Conservation (phyloP, 768 basidiomycete species). For the Rubroboletus satanas region DNA sequence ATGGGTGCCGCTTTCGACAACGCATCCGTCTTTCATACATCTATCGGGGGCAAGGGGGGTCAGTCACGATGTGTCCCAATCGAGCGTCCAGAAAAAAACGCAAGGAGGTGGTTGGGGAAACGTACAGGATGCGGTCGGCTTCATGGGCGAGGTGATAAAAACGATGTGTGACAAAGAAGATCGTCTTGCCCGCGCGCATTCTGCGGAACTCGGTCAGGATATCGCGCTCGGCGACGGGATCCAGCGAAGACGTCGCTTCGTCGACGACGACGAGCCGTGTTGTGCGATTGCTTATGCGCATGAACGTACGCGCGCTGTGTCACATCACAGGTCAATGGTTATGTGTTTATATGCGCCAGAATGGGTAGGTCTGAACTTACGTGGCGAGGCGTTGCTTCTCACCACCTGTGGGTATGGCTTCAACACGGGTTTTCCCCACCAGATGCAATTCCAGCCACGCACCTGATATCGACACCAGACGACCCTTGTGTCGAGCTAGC, state of each 20-base stretch:
- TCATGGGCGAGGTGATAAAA: constrained; percentile 47
- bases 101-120: background rate
- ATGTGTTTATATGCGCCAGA: background rate
- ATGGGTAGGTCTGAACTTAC: constrained; percentile 30
- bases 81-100: background rate
- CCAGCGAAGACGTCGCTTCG: constrained; percentile 56
- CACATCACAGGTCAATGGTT: background rate
- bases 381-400: constrained; percentile 49
- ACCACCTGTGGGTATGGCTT: constrained; percentile 27
- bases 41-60: constrained; percentile 15
- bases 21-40: constrained; percentile 31
- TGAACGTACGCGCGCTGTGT: constrained; percentile 44
- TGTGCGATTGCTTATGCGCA: constrained; percentile 31
- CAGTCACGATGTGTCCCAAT: background rate
- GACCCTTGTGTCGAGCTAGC: constrained; percentile 23
- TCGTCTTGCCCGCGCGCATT: constrained; percentile 44
- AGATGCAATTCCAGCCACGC: background rate
- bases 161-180: constrained; percentile 55
- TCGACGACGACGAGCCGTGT: constrained; percentile 51
- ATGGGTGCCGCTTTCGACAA: constrained; percentile 33
- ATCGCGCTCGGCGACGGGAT: constrained; percentile 49
- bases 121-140: constrained; percentile 53
- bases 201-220: constrained; percentile 40
- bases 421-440: constrained; percentile 4
- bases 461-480: constrained; percentile 22